phyloP scores from a whole-genome alignment of 2,329 filamentous ascomycete genomes.

The Aureobasidium namibiae region DNA sequence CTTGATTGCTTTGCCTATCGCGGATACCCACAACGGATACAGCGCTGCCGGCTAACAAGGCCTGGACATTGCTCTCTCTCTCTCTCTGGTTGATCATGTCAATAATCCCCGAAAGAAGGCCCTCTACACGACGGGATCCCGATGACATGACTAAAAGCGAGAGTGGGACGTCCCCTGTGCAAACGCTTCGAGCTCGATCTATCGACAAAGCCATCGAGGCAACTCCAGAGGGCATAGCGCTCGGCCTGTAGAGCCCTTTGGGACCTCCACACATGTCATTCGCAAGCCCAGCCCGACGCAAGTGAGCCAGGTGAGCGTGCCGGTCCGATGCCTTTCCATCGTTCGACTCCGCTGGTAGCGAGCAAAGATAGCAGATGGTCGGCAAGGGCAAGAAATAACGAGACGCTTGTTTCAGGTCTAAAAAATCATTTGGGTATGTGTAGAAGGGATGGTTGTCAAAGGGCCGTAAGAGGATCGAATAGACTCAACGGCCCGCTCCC shows the following conservation, averaged over 20 bases:
- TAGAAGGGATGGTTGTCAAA: neutral
- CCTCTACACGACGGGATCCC: neutral
- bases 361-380: neutral
- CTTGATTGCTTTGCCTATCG: neutral
- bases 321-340: neutral
- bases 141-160: neutral
- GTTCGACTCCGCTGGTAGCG: neutral
- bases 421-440: neutral
- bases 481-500: slow-evolving; percentile 11
- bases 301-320: neutral
- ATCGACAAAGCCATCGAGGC: neutral
- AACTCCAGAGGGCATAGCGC: neutral
- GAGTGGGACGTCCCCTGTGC: neutral
- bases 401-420: slow-evolving; percentile 3
- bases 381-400: neutral
- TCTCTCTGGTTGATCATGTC: neutral
- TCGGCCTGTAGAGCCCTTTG: neutral
- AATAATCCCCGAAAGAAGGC: neutral
- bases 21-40: neutral
- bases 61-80: neutral
- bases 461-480: neutral
- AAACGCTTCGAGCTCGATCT: neutral
- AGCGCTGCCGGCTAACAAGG: neutral
- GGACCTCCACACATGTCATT: neutral
- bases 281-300: neutral